Percentiles rank a stretch among this genome's conserved stretches.
Conservation (phyloP, 495 filamentous ascomycete species). For the Extremus antarcticus region DNA sequence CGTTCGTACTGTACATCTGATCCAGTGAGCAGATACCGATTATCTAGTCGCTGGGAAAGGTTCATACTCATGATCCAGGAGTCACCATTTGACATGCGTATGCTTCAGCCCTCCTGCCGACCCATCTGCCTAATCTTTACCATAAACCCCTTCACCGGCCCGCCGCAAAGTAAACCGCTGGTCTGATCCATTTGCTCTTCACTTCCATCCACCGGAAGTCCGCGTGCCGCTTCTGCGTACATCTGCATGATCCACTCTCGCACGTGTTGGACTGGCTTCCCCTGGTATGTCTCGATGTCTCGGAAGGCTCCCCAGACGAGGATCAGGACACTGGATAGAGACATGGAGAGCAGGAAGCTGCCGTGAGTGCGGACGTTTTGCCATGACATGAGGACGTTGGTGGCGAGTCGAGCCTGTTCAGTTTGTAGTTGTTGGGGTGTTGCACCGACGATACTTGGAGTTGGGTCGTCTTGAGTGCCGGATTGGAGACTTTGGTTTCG, state of each 20-base stretch:
- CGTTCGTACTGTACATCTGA: too few species aligned
- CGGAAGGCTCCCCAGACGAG: background rate
- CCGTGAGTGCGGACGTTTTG: background rate
- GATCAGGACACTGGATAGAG: background rate
- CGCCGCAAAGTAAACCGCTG: background rate
- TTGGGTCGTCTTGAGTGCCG: too few species aligned
- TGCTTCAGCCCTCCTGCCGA: background rate
- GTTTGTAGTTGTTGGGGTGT: background rate
- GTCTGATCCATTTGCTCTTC: background rate
- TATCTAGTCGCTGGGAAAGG: too few species aligned
- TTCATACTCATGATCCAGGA: too few species aligned
- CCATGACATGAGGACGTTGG: background rate
- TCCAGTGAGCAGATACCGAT: too few species aligned
- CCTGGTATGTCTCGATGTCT: background rate
- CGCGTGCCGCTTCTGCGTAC: background rate
- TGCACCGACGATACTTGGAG: too few species aligned
- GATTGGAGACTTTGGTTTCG: background rate
- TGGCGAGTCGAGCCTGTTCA: background rate
- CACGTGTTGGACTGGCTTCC: background rate
- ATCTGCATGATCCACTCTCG: background rate
- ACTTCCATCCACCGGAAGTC: background rate
- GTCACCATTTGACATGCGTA: too few species aligned
- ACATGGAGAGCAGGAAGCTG: background rate
- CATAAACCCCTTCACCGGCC: background rate
- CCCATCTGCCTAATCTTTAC: background rate